Base-by-base conservation (phyloP, 164 flowering plant genomes). In the Nymphaea thermarum region DNA sequence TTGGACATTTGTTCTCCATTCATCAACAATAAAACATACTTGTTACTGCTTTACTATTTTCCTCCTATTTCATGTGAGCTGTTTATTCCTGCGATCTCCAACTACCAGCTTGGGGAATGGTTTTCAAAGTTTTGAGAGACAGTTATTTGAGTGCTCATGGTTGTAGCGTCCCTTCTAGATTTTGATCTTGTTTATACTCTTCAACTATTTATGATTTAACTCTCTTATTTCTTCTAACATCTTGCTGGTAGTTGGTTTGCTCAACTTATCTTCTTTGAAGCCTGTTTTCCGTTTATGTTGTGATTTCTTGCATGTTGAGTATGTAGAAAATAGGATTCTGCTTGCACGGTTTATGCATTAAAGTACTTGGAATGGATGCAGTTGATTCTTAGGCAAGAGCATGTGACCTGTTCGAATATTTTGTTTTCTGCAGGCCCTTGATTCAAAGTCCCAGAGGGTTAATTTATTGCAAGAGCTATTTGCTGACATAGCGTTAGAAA, bases 401-500 rank as follows among this genome's bases (percentile, higher is more conserved):
- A 16, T 55, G 10, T 55, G 2, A 8, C 42, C 7, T 63, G 16
- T 4, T 14, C 4, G 43, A 4, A 42, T 44, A 12, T 42, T 42
- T 6, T 18, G 18, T 63, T 69, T 12, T 66, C 73, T 79, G 70
- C 79, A 93, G 97, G 97, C 97, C 12, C 66, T 82, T 61, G 84
- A 79, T 44, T 83, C 87, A 64, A 85, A 82, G 64, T 74, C 95
- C 16, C 96, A 88, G 81, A 84, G 87, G 57, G 83, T 84, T 15
- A 79, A 90, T 67, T 80, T 88, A 80, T 71, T 91, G 83, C 96
- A 87, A 70, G 93, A 86, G 77, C 72, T 94, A 70, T 91, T 94
- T 65, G 91, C 96, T 4, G 98, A 94, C 68, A 74, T 91, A 67
- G 98, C 98, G 63, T 77, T 91, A 64, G 97, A 94, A 73, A 84